Base-by-base conservation (phyloP, 208 protist genomes). In the Naegleria lovaniensis region DNA sequence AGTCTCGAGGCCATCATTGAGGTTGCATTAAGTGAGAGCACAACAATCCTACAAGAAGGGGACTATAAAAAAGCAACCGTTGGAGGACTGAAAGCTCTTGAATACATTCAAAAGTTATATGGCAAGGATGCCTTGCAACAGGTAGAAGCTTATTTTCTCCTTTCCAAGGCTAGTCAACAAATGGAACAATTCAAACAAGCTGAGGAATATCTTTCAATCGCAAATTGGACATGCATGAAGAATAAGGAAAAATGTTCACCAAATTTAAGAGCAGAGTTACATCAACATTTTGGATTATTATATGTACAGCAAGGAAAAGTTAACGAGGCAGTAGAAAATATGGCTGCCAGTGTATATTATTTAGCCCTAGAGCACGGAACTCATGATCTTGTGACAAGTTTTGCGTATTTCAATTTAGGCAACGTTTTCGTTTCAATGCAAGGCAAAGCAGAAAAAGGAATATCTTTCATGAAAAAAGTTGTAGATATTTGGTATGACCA, bases 281-380 rank as follows among this genome's bases (percentile, higher is more conserved):
- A 88, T 39, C 43, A 58, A 88, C 19, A 88, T 88, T 88, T 88
- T 58, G 85, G 85, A 6, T 39, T 88, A 36, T 36, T 88, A 19
- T 88, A 88, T 36, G 85, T 88, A 13, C 25, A 51, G 15, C 19
- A 88, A 88, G 25, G n/a, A 36, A 58, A 88, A 38, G 40, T 58
- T 13, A 39, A 88, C 0, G 33, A 88, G 29, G 85, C 85, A 0
- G 55, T 58, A 29, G 85, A 88, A 58, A 29, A 88, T 88, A 40
- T 88, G 85, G 40, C 85, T 39, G 33, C 85, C n/a, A 88, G 85
- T 88, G 85, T 88, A 58, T 88, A 88, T 88, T 88, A 88, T 88
- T 39, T 88, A 36, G 40, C 85, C 38, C 55, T 88, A 38, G 11
- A 40, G 1, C 39, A 88, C 58, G 85, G 85, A 29, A 88, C 39